Conservation (phyloP, 192 early-diverging fungal genomes). For the Pilobolus umbonatus region DNA sequence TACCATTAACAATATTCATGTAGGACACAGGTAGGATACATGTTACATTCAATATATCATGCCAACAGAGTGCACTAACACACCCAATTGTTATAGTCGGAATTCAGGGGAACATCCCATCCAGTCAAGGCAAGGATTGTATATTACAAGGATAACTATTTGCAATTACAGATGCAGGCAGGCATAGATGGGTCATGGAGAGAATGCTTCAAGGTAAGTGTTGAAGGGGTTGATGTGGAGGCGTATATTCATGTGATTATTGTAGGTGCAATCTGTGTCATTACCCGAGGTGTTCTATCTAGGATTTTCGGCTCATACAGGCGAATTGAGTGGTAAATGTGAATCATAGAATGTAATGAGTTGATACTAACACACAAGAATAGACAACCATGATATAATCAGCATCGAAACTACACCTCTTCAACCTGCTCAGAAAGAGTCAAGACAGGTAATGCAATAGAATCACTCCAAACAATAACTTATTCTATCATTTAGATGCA, state of each 20-base stretch:
- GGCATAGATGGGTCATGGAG: constrained; percentile 62
- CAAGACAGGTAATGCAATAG: too few species aligned
- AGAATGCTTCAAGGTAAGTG: constrained; percentile 91
- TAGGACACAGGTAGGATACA: too few species aligned
- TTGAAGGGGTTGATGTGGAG: too few species aligned
- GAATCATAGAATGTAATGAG: too few species aligned
- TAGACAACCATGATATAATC: constrained; percentile 48
- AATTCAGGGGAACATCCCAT: constrained; percentile 68
- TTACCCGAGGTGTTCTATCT: constrained; percentile 77
- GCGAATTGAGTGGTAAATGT: constrained; percentile 82
- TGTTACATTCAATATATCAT: background rate
- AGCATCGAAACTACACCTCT: constrained; percentile 35
- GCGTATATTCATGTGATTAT: too few species aligned
- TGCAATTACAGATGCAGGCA: constrained; percentile 44
- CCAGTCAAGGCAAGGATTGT: constrained; percentile 64
- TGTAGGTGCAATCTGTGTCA: constrained; percentile 11
- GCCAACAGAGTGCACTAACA: too few species aligned
- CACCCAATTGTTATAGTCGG: too few species aligned
- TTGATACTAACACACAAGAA: too few species aligned
- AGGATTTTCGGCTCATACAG: constrained; percentile 90
- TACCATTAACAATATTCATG: too few species aligned
- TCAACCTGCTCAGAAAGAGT: constrained; percentile 11
- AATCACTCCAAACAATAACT: too few species aligned
- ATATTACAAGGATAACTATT: constrained; percentile 64
- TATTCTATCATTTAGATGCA: too few species aligned